These are phyloP conservation scores for Clitopilus hobsonii DNA, from an alignment of 768 basidiomycete species.

Conservation along the genomic window DNA sequence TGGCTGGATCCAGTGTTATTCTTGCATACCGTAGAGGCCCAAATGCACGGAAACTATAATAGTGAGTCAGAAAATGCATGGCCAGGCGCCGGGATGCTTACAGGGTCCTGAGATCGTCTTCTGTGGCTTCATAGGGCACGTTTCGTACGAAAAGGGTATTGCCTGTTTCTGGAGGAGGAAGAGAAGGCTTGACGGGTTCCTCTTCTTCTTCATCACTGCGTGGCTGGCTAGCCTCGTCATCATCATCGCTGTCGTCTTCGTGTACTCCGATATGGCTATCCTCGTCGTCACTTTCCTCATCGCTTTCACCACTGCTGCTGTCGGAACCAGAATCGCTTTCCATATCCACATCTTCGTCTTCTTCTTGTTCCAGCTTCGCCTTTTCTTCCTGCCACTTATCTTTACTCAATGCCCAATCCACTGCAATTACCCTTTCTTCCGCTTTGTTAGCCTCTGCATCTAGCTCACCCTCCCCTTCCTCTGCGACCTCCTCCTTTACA, in stretches of 20 bases:
- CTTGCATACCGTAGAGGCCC: constrained; percentile 92
- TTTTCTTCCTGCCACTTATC: constrained; percentile 85
- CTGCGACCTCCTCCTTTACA: constrained; percentile 29
- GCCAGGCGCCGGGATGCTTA: constrained; percentile 36
- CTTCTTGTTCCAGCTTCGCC: constrained; percentile 41
- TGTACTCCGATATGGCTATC: constrained; percentile 43
- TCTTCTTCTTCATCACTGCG: constrained; percentile 30
- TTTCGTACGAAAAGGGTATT: constrained; percentile 95
- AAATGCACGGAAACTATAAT: constrained; percentile 78
- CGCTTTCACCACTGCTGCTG: constrained; percentile 19
- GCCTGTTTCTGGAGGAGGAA: constrained; percentile 83
- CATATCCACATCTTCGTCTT: constrained; percentile 32
- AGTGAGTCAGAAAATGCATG: neutral
- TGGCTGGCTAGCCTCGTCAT: constrained; percentile 28
- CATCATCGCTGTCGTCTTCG: constrained; percentile 36
- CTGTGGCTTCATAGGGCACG: constrained; percentile 86
- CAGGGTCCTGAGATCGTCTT: constrained; percentile 87
- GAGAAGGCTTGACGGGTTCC: constrained; percentile 53
- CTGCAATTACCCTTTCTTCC: constrained; percentile 70
- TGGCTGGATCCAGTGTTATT: constrained; percentile 79
- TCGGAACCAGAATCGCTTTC: constrained; percentile 24
- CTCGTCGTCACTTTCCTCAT: constrained; percentile 24
- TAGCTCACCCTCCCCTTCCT: constrained; percentile 29
- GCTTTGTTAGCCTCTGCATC: constrained; percentile 28
- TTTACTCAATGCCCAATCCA: constrained; percentile 96